A percentile compares a stretch with the other conserved stretches of the same genome.
Evolutionary conservation across 164 flowering plant genomes (phyloP).

Genomic region (Chloranthus sessilifolius): DNA sequence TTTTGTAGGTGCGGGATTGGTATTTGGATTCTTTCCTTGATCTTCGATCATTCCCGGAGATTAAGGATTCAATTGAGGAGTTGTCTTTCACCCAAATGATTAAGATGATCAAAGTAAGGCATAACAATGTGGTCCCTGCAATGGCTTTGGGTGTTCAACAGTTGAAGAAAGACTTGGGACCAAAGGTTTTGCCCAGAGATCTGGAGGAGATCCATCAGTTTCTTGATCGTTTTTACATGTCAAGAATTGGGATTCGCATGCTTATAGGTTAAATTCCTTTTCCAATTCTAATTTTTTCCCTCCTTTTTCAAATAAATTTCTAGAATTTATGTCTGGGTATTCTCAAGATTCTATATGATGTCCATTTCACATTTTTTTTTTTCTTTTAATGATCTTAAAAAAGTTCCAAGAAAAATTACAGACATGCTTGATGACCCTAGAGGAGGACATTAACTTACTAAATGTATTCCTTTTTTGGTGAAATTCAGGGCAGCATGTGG

Average conservation of each 20-base stretch:
- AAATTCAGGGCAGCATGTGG: constrained; percentile 93
- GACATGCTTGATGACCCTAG: no score
- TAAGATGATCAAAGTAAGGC: constrained; percentile 87
- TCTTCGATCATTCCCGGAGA: constrained; percentile 63
- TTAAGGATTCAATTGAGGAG: constrained; percentile 69
- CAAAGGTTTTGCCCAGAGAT: constrained; percentile 37
- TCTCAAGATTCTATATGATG: no score
- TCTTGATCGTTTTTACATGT: constrained; percentile 95
- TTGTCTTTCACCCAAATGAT: constrained; percentile 85
- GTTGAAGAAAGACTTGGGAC: constrained; percentile 66
- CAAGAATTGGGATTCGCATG: constrained; percentile 96
- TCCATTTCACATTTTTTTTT: neutral
- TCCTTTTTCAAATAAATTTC: neutral
- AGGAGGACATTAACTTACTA: no score
- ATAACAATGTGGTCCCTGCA: constrained; percentile 91
- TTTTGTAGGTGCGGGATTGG: constrained; percentile 90
- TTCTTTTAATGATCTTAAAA: neutral
- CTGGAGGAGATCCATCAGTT: constrained; percentile 81
- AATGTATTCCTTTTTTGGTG: constrained; percentile 12
- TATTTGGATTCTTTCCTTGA: constrained; percentile 95
- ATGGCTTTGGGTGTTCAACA: constrained; percentile 98
- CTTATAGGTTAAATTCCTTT: constrained; percentile 67
- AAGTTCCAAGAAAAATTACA: no score
- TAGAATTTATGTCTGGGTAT: no score
- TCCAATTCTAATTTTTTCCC: constrained; percentile 1